Base-by-base conservation (phyloP, 2,329 filamentous ascomycete genomes). In the Cladosporium austrohemisphaericum region DNA sequence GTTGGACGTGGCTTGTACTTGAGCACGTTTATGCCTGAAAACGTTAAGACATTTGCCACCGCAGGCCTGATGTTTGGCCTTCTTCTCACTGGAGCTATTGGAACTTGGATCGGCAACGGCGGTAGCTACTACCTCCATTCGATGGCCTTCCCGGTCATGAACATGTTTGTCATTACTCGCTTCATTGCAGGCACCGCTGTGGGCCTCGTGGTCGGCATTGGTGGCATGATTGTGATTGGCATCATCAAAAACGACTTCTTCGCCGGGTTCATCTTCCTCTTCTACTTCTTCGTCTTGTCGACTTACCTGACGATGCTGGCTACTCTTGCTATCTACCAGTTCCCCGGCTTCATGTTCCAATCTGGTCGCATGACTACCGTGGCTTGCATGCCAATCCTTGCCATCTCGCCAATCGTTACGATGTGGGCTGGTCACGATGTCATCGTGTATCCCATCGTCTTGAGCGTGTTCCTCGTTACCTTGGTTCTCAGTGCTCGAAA, bases 71-170 rank as follows among this genome's bases (percentile, higher is more conserved):
- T 84, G 69, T 76, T 79, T 10, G 76, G 79, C 2, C 55, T 58
- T 10, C 64, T 84, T 10, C 67, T 83, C 19, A 80, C 78, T 6
- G 79, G 80, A 32, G 80, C 76, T 5, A 76, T 83, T 38, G 80
- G 79, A 19, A 81, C 79, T 5, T 83, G 79, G 79, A 80, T 83
- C 32, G 78, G 78, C 5, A 80, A 78, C 49, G 78, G 78, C 22
- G 81, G 80, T 2, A 79, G 77, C 25, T 84, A 82, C 62, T 84
- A 84, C 55, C 71, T 83, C 5, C 70, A 75, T 32, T 76, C 73
- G 0, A 77, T 77, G 74, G 76, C 76, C 2, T 79, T 78, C 53
- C 73, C 75, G 1, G 75, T 75, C 1, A 74, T 75, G 38, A 78
- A 77, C 53, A 76, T 78, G 73, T 78, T 78, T 51, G 71, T 78